These are phyloP conservation scores for Ceratocystis destructans DNA, from an alignment of 2,329 filamentous ascomycete species.

Conservation along the genomic window DNA sequence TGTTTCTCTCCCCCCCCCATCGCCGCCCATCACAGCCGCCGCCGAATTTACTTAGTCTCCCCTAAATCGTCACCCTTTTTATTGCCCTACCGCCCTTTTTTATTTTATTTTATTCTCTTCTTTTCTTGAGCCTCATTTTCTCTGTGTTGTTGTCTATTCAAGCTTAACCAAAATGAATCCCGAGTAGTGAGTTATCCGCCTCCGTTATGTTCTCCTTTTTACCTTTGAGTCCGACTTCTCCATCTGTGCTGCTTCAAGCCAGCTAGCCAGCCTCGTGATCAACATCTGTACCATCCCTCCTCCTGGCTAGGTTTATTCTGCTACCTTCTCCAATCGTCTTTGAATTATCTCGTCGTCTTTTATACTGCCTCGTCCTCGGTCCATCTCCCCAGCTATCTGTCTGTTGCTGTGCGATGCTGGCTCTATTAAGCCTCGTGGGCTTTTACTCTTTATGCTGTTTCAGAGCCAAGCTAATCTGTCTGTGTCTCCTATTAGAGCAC, in stretches of 20 bases:
- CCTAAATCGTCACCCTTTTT: slow-evolving; percentile 1
- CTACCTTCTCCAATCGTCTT: not conserved
- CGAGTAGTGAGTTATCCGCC: slow-evolving; percentile 58
- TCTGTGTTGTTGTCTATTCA: not conserved
- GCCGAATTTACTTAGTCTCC: not conserved
- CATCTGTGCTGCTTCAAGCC: not conserved
- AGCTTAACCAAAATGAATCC: slow-evolving; percentile 61
- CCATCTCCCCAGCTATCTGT: slow-evolving; percentile 12
- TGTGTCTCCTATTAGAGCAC: not conserved
- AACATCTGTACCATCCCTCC: not conserved
- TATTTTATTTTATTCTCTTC: not conserved
- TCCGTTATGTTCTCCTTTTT: not conserved
- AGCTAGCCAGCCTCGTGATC: not conserved
- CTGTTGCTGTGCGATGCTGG: too few species aligned
- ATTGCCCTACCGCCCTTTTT: not conserved
- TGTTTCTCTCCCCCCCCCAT: not conserved
- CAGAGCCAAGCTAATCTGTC: not conserved
- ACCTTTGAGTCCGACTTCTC: not conserved
- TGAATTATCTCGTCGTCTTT: not conserved
- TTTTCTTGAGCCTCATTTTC: slow-evolving; percentile 6
- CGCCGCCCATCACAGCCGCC: not conserved
- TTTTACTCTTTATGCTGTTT: not conserved
- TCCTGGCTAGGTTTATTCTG: not conserved
- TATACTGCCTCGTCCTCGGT: not conserved
- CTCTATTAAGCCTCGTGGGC: not conserved